Conservation (phyloP, 2,329 filamentous ascomycete species). For the Cladosporium sp. region DNA sequence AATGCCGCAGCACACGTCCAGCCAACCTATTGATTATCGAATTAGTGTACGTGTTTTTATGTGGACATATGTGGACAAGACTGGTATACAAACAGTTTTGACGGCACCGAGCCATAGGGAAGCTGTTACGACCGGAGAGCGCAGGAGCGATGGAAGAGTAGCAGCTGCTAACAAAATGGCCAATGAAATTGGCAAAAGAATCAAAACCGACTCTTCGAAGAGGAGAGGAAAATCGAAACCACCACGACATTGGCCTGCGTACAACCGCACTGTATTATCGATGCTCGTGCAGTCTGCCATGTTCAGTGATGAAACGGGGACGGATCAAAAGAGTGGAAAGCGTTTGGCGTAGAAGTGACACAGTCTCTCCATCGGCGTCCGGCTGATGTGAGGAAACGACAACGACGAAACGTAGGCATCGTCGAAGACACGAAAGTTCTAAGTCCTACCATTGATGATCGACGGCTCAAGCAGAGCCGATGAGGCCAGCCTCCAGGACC, state of each 20-base stretch:
- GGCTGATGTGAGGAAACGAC: background rate
- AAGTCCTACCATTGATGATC: background rate
- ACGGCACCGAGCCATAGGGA: constrained; percentile 22
- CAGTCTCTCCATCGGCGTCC: background rate
- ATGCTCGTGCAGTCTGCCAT: constrained; percentile 12
- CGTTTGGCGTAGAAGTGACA: background rate
- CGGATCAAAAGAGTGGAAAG: background rate
- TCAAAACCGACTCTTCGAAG: constrained; percentile 39
- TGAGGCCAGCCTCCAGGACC: background rate
- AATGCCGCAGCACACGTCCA: constrained; percentile 5
- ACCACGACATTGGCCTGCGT: constrained; percentile 27
- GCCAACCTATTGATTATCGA: background rate
- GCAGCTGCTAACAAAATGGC: constrained; percentile 34
- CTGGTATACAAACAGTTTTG: constrained; percentile 17
- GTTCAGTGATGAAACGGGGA: background rate
- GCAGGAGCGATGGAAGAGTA: constrained; percentile 34
- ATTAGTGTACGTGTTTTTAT: background rate
- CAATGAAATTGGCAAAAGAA: constrained; percentile 34
- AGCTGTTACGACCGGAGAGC: constrained; percentile 21
- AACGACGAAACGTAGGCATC: background rate
- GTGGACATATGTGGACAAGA: too few species aligned
- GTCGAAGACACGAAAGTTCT: background rate
- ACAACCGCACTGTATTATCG: constrained; percentile 13
- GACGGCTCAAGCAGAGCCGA: constrained; percentile 4
- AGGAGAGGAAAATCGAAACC: constrained; percentile 42